Conservation (phyloP, 75 land plant genomes). For the Pseudotsuga menziesii region DNA sequence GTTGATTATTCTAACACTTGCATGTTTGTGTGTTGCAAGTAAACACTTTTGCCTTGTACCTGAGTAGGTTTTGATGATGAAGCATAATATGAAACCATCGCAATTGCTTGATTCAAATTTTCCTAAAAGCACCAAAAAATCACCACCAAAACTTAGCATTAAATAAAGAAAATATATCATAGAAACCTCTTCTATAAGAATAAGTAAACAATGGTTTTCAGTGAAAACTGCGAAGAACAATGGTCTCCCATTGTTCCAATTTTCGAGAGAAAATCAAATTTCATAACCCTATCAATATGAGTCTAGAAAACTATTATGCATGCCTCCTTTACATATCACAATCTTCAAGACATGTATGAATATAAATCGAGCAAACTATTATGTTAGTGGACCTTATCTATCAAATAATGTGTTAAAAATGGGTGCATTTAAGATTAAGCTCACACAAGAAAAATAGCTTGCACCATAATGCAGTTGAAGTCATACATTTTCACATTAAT, state of each 20-base stretch:
- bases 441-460: background rate
- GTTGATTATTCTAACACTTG: too few species aligned
- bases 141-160: background rate
- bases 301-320: background rate
- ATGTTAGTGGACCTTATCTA: background rate
- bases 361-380: background rate
- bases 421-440: background rate
- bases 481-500: background rate
- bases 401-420: background rate
- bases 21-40: constrained; percentile 89
- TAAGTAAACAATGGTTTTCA: background rate
- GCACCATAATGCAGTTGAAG: background rate
- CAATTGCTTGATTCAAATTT: constrained; percentile 89
- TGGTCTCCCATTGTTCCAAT: background rate
- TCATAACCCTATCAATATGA: background rate
- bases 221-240: background rate
- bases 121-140: constrained; percentile 30
- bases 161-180: too few species aligned
- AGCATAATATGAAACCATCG: constrained; percentile 95
- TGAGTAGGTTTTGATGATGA: constrained; percentile 97
- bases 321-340: background rate
- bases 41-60: constrained; percentile 89
- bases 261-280: background rate
- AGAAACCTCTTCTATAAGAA: background rate
- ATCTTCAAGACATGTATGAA: background rate